Evolutionary conservation across 2,329 filamentous ascomycete genomes (phyloP).

Genomic region (Daldinia sp.): DNA sequence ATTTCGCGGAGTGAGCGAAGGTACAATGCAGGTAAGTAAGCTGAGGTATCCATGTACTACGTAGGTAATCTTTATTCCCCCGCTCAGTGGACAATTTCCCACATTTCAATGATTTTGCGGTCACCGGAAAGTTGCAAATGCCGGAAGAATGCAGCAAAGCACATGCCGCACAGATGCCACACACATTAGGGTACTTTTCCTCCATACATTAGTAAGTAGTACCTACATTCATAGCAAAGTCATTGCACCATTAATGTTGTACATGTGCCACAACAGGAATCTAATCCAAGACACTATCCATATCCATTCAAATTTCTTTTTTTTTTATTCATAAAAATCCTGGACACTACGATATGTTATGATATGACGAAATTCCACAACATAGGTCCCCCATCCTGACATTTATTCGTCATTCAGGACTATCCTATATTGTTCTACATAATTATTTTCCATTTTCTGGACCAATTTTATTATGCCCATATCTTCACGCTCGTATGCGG

Average conservation of each 20-base stretch:
- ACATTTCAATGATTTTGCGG: background rate
- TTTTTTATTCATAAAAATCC: conserved; percentile 10
- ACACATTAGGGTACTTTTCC: no score
- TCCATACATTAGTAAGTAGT: no score
- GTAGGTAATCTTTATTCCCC: background rate
- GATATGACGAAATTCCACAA: conserved; percentile 12
- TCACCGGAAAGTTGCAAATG: conserved; percentile 25
- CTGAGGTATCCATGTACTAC: conserved; percentile 7
- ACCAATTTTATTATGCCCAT: background rate
- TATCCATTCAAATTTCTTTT: conserved; percentile 6
- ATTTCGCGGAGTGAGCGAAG: background rate
- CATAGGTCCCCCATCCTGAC: no score
- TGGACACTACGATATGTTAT: conserved; percentile 16
- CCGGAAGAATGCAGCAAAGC: conserved; percentile 29
- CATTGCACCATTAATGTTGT: conserved; percentile 17
- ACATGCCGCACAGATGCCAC: conserved; percentile 19
- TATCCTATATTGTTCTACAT: no score
- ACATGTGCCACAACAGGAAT: conserved; percentile 29
- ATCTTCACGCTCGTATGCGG: background rate
- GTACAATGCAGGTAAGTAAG: conserved; percentile 4
- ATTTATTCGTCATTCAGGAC: no score
- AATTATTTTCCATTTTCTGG: background rate
- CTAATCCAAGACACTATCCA: conserved; percentile 12
- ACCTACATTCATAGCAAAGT: no score
- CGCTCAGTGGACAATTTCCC: background rate